Percentiles rank a stretch among this genome's conserved stretches.
Evolutionary conservation across 176 grass and related monocot species (phyloP).

Genomic region (Thalia dealbata): DNA sequence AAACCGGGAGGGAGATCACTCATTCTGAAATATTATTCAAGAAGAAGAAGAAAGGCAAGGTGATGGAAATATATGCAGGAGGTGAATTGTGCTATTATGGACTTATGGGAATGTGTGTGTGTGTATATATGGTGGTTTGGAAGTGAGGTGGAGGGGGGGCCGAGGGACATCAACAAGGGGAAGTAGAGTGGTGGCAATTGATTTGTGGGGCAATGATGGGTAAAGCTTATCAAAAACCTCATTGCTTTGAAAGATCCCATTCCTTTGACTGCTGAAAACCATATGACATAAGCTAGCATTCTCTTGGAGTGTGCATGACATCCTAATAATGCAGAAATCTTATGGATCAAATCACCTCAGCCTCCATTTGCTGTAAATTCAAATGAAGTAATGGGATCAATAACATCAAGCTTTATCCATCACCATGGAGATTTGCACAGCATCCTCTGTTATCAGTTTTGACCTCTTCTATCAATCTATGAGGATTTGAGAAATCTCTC

Average conservation of each 20-base stretch:
- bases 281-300: background rate
- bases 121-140: background rate
- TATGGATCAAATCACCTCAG: no score
- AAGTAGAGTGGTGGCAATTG: background rate
- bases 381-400: background rate
- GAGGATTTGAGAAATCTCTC: no score
- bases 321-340: background rate
- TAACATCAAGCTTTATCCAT: background rate
- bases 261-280: background rate
- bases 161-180: background rate
- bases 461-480: background rate
- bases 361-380: background rate
- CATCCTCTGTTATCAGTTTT: background rate
- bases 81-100: background rate
- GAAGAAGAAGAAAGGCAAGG: background rate
- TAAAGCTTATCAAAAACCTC: background rate
- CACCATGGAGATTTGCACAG: background rate
- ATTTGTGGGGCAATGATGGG: background rate
- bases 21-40: conserved; percentile 11
- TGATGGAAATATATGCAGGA: background rate
- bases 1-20: conserved; percentile 84
- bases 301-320: background rate
- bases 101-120: background rate
- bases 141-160: conserved; percentile 1
- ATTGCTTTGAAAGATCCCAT: background rate